phyloP scores from a whole-genome alignment of 163 green algal species.

The Coccomyxa subellipsoidea region DNA sequence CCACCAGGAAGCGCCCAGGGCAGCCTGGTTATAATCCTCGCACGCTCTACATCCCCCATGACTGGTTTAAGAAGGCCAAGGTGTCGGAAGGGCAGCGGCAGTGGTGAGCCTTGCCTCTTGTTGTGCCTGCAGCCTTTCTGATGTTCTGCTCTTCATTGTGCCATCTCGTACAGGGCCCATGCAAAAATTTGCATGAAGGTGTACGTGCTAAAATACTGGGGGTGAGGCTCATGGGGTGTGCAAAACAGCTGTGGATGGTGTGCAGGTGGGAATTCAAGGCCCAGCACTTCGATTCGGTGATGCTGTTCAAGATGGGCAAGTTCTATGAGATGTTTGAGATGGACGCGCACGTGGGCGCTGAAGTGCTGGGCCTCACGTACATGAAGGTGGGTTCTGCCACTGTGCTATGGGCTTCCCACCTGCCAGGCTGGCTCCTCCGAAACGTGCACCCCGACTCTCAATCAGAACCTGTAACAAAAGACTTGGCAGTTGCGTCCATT shows the following conservation, averaged over 20 bases:
- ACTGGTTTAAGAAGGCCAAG: conserved; percentile 66
- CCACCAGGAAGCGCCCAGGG: conserved; percentile 19
- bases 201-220: too few relatives aligned
- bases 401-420: not conserved
- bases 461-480: too few relatives aligned
- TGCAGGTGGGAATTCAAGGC: conserved; percentile 93
- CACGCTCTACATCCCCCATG: conserved; percentile 75
- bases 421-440: too few relatives aligned
- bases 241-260: not conserved
- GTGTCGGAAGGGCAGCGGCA: conserved; percentile 79
- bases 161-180: too few relatives aligned
- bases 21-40: conserved; percentile 72
- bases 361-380: conserved; percentile 85
- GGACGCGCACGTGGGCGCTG: conserved; percentile 89
- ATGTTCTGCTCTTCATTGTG: not conserved
- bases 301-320: conserved; percentile 98
- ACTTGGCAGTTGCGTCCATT: too few relatives aligned
- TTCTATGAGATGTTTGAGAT: conserved; percentile 99
- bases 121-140: not conserved
- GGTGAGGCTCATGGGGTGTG: too few relatives aligned
- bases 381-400: conserved; percentile 72
- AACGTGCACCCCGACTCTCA: too few relatives aligned
- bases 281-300: conserved; percentile 76
- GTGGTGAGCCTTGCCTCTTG: conserved; percentile 17
- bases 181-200: too few relatives aligned